Evolutionary conservation across 306 rosid species (phyloP).

Genomic region (Parietaria judaica): DNA sequence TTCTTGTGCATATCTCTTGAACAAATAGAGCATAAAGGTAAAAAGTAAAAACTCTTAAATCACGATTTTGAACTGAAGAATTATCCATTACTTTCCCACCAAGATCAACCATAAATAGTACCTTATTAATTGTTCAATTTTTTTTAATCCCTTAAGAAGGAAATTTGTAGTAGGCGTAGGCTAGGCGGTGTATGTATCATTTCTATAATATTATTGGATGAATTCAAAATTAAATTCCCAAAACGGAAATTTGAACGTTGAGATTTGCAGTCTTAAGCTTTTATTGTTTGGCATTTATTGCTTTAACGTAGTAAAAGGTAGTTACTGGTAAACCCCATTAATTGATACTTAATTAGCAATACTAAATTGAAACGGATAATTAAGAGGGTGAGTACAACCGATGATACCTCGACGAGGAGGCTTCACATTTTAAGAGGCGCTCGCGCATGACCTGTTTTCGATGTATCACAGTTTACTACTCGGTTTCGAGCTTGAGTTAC

Average conservation of each 20-base stretch:
- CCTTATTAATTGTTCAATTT: not conserved
- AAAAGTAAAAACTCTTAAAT: too few relatives aligned
- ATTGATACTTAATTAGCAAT: not conserved
- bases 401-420: too few relatives aligned
- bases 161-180: not conserved
- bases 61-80: too few relatives aligned
- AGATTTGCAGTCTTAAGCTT: not conserved
- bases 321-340: not conserved
- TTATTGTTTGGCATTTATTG: not conserved
- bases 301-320: slow-evolving; percentile 7
- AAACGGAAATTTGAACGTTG: not conserved
- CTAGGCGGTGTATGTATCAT: not conserved
- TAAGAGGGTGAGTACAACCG: not conserved
- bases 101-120: not conserved
- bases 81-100: not conserved
- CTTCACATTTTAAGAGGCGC: too few relatives aligned
- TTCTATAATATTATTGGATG: too few relatives aligned
- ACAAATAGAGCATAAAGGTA: too few relatives aligned
- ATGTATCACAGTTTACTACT: too few relatives aligned
- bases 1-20: too few relatives aligned
- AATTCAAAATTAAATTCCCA: not conserved
- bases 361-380: not conserved
- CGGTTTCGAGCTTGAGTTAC: too few relatives aligned
- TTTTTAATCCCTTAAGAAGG: not conserved
- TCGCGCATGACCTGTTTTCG: too few relatives aligned